Percentiles rank a stretch among this genome's conserved stretches.
These are phyloP conservation scores for Xylariales sp. DNA, from an alignment of 2,329 filamentous ascomycete species.

Conservation along the genomic window DNA sequence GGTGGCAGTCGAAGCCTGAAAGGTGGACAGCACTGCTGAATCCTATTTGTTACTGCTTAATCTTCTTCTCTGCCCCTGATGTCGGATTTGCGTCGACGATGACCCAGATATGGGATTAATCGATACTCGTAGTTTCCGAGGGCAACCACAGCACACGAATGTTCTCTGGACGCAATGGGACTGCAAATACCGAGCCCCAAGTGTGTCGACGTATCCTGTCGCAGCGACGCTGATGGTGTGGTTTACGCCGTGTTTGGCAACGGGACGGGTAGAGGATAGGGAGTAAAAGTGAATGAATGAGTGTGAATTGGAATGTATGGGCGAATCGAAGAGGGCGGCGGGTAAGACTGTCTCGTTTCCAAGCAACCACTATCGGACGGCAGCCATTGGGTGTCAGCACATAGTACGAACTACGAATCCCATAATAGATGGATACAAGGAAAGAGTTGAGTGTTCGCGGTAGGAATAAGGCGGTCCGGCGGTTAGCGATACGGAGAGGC, in stretches of 20 bases:
- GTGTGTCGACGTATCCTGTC: too few relatives aligned
- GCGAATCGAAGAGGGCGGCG: slow-evolving; percentile 19
- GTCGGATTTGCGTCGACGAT: too few relatives aligned
- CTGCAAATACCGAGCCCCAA: too few relatives aligned
- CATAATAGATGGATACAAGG: slow-evolving; percentile 14
- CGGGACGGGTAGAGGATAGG: not conserved
- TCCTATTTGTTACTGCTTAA: slow-evolving; percentile 31
- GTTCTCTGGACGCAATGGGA: too few relatives aligned
- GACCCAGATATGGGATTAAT: too few relatives aligned
- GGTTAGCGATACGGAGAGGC: slow-evolving; percentile 20
- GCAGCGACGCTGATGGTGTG: not conserved
- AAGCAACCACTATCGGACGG: slow-evolving; percentile 19
- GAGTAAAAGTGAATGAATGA: slow-evolving; percentile 13
- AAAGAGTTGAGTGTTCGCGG: slow-evolving; percentile 13
- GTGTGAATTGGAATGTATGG: slow-evolving; percentile 17
- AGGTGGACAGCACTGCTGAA: slow-evolving; percentile 50
- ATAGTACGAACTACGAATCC: slow-evolving; percentile 14
- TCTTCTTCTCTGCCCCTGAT: slow-evolving; percentile 17
- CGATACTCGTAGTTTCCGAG: too few relatives aligned
- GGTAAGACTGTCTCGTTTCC: slow-evolving; percentile 12
- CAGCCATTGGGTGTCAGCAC: slow-evolving; percentile 21
- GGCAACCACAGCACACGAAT: too few relatives aligned
- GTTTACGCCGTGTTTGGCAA: too few relatives aligned
- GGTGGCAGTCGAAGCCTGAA: slow-evolving; percentile 16
- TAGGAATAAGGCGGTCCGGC: slow-evolving; percentile 14